Evolutionary conservation across 345 rosid species (phyloP), one percentile per base, ranked within the genome.

Genomic region (Aethionema arabicum): DNA sequence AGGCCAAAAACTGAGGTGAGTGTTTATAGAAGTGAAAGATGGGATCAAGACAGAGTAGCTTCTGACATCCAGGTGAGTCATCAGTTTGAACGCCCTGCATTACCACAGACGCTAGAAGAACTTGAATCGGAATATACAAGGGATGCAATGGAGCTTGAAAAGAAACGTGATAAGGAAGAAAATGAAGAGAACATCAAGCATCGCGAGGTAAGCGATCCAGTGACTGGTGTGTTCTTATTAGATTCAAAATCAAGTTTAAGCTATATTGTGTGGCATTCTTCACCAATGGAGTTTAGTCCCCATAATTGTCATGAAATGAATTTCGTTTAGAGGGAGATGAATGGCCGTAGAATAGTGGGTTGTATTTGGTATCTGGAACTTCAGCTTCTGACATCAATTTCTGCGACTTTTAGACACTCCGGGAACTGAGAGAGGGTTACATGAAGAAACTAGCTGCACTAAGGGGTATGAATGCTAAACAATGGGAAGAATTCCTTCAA

Each of bases 181-280:
- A 96, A 87, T 43, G 97, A 86, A 69, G 97, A 93, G 77, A 93
- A 87, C 79, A 80, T 53, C 79, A 93, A 86, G 75, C 97, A 93
- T 65, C 86, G 95, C 8, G 97, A 90, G 95, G 99, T 93, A 90
- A 72, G 78, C 72, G 60, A 72, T 53, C 59, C 66, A 54, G 72
- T 55, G 68, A 72, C 72, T 46, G 64, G 40, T 66, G 48, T 58
- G 56, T 54, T 60, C 63, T 7, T 38, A 13, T 37, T 66, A 60
- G 64, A 53, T 61, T 36, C 42, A 33, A 47, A 52, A 40, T 56
- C 57, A 32, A 57, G 44, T 72, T 46, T 37, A 52, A 55, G 61
- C 39, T 51, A 39, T 32, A 10, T 59, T 43, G 27, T 21, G 27
- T 21, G 27, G 27, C 27, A 1, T 21, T 21, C 27, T 21, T 2